These are phyloP conservation scores for Ophiostoma piceae DNA, from an alignment of 2,329 filamentous ascomycete species.

Conservation along the genomic window DNA sequence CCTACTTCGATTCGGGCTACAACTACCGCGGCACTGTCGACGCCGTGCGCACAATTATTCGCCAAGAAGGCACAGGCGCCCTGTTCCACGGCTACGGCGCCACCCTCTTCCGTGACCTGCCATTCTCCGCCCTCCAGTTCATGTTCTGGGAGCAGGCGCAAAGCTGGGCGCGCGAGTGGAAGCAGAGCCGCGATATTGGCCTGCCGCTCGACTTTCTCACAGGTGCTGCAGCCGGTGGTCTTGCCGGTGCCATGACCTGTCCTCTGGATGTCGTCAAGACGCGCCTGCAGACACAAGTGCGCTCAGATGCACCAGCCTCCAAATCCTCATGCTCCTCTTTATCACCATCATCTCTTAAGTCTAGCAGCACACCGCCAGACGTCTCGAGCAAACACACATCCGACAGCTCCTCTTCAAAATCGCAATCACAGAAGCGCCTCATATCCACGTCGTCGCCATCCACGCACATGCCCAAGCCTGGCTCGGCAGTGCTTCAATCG, in stretches of 20 bases:
- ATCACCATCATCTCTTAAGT: constrained; percentile 21
- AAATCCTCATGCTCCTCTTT: neutral
- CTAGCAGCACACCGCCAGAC: constrained; percentile 22
- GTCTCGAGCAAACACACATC: constrained; percentile 23
- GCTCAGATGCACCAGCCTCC: constrained; percentile 34
- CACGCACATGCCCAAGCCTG: constrained; percentile 72
- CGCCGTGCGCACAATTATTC: constrained; percentile 78
- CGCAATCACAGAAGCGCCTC: constrained; percentile 53
- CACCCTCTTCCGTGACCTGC: constrained; percentile 87
- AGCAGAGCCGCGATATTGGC: constrained; percentile 77
- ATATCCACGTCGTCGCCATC: constrained; percentile 90
- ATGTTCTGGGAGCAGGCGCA: constrained; percentile 97
- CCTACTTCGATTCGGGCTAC: constrained; percentile 87
- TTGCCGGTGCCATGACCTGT: constrained; percentile 91
- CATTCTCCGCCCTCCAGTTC: constrained; percentile 94
- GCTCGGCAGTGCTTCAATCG: constrained; percentile 75
- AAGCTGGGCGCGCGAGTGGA: constrained; percentile 70
- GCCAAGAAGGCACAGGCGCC: constrained; percentile 73
- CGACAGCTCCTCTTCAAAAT: constrained; percentile 26
- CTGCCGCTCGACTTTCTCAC: constrained; percentile 80
- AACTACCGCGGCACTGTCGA: constrained; percentile 86
- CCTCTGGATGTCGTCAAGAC: constrained; percentile 98
- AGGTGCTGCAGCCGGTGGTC: constrained; percentile 80
- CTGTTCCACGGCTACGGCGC: constrained; percentile 97
- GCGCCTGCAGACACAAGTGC: constrained; percentile 84